Evolutionary conservation across 2,329 filamentous ascomycete species (phyloP).

Genomic region (Escovopsis sp.): DNA sequence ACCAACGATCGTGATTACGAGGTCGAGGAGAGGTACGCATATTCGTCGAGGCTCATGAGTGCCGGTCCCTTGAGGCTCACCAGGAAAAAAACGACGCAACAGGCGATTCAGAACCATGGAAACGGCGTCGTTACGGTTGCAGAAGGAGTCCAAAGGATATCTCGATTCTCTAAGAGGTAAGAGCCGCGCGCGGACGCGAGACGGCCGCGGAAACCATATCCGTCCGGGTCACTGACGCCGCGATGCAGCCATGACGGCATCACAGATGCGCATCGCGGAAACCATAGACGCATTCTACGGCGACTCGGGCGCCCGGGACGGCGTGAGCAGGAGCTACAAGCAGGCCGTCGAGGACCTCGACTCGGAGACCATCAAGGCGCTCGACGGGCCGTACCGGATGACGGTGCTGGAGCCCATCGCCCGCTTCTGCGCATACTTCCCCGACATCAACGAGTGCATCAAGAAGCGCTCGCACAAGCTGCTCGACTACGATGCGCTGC

Average conservation of each 20-base stretch:
- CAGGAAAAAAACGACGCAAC: too few relatives aligned
- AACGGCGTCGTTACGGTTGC: conserved; percentile 75
- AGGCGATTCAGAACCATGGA: conserved; percentile 98
- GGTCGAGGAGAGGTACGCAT: conserved; percentile 69
- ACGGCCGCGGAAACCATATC: background rate
- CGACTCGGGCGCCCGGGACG: conserved; percentile 85
- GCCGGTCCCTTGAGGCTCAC: conserved; percentile 2
- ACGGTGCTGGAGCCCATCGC: conserved; percentile 93
- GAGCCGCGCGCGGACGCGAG: background rate
- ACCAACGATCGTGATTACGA: conserved; percentile 98
- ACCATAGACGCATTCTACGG: conserved; percentile 99
- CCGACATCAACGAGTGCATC: conserved; percentile 97
- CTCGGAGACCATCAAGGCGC: conserved; percentile 93
- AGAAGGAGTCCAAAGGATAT: conserved; percentile 97
- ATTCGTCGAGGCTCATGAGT: conserved; percentile 9
- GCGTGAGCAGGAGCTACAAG: conserved; percentile 93
- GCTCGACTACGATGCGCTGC: conserved; percentile 91
- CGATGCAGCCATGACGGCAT: conserved; percentile 79
- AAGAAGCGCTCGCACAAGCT: conserved; percentile 98
- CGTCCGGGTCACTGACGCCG: background rate
- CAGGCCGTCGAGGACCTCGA: conserved; percentile 96
- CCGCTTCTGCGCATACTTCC: conserved; percentile 95
- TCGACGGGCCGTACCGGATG: conserved; percentile 87
- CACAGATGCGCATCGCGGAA: conserved; percentile 97
- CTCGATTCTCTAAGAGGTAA: conserved; percentile 82